Percentiles rank a stretch among this genome's conserved stretches.
phyloP scores from a whole-genome alignment of 1,284 basidiomycete genomes.

The Microbotryum silenes-acaulis region DNA sequence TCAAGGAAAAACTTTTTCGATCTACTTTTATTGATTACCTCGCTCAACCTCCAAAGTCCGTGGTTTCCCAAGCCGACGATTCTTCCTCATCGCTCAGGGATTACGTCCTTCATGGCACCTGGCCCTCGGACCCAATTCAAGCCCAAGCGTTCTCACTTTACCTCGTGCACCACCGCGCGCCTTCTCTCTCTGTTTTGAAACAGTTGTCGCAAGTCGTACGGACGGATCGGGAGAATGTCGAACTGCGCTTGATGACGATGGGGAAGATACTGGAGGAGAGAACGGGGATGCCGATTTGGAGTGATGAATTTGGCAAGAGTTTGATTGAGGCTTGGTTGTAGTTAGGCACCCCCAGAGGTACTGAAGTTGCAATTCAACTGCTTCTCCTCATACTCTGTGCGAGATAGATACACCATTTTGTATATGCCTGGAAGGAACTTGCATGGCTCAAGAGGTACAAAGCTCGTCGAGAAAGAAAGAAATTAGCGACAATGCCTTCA shows the following conservation, averaged over 20 bases:
- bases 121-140: not conserved
- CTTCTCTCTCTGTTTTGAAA: not conserved
- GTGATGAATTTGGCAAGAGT: too few relatives aligned
- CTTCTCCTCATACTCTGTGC: too few relatives aligned
- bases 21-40: slow-evolving; percentile 19
- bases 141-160: not conserved
- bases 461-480: too few relatives aligned
- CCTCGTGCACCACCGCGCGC: slow-evolving; percentile 6
- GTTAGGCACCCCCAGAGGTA: too few relatives aligned
- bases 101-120: not conserved
- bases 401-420: too few relatives aligned
- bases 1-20: slow-evolving; percentile 19
- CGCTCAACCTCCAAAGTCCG: not conserved
- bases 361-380: too few relatives aligned
- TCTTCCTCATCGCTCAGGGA: not conserved
- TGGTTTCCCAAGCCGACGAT: not conserved
- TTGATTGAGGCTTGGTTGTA: too few relatives aligned
- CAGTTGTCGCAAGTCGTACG: slow-evolving; percentile 3
- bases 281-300: too few relatives aligned
- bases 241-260: not conserved
- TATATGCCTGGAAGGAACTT: too few relatives aligned
- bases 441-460: too few relatives aligned
- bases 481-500: too few relatives aligned
- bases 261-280: slow-evolving; percentile 2
- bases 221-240: not conserved